Percentiles rank a stretch among this genome's conserved stretches.
Conservation (phyloP, 1,284 basidiomycete genomes). For the Volvariella volvacea region DNA sequence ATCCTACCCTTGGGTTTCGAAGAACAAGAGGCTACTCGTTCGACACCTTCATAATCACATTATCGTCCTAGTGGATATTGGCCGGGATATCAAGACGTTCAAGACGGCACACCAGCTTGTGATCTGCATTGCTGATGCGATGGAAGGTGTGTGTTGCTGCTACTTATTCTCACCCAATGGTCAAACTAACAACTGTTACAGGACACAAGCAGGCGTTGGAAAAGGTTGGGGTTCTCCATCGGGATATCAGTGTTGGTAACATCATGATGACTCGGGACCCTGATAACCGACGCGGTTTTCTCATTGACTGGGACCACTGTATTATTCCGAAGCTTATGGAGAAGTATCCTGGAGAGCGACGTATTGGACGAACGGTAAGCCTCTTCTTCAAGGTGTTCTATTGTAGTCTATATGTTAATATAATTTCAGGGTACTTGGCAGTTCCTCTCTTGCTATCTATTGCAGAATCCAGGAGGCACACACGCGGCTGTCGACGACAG, state of each 20-base stretch:
- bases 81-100: neutral
- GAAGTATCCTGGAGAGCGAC: too few species aligned
- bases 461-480: too few species aligned
- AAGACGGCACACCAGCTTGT: neutral
- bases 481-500: too few species aligned
- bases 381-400: too few species aligned
- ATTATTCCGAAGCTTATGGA: too few species aligned
- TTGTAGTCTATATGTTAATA: too few species aligned
- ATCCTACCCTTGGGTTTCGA: too few species aligned
- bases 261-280: neutral
- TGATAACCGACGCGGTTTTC: neutral
- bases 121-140: neutral
- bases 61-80: neutral
- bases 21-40: too few species aligned
- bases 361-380: too few species aligned
- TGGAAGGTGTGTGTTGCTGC: neutral
- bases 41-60: neutral
- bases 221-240: neutral
- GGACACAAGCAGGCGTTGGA: neutral
- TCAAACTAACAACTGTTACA: neutral
- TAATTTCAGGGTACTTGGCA: too few species aligned
- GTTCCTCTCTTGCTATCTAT: too few species aligned
- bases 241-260: neutral
- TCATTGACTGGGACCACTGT: neutral
- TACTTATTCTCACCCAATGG: neutral